Evolutionary conservation across 2,329 filamentous ascomycete species (phyloP), one percentile per base, ranked within the genome.

Genomic region (Cyphellophora attinorum): DNA sequence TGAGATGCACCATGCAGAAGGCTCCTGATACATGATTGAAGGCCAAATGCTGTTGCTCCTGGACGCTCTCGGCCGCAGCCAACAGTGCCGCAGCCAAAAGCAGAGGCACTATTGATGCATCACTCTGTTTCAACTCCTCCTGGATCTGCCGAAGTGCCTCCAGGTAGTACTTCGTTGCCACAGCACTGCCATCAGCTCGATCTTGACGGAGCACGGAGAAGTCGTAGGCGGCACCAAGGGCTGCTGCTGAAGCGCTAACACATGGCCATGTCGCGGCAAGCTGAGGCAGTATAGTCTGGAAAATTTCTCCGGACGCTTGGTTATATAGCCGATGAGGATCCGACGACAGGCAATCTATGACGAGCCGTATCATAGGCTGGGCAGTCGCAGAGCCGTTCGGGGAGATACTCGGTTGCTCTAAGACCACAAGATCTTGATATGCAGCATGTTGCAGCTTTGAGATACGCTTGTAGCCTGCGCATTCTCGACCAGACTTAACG

Each of bases 141-240:
- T 31, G 38, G 11, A 40, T 11, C 25, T 29, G 27, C 10, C 18
- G 15, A 6, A 40, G 16, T 13, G 38, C 27, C 2, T 16, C 15
- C 11, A 19, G 13, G 11, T 28, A 37, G 11, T 29, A 34, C 17
- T 27, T 33, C 23, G 23, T 13, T 3, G 23, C 29, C 11, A 13
- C 14, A 11, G 18, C 14, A 11, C 23, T 40, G 6, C 19, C n/a
- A 3, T 12, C 16, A 4, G 6, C 11, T 6, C n/a, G n/a, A 10
- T 17, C n/a, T n/a, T 34, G 17, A n/a, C 19, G 17, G 6, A 40
- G 29, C 16, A 40, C 27, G 14, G 29, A 27, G 13, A 37, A 19
- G 12, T 40, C 38, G 19, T 40, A 40, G n/a, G 34, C 28, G 6
- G 38, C 38, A 12, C 34, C 38, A 29, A 40, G 32, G 14, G 34